Evolutionary conservation across 768 basidiomycete genomes (phyloP).

Genomic region (Boletus barrowsii): DNA sequence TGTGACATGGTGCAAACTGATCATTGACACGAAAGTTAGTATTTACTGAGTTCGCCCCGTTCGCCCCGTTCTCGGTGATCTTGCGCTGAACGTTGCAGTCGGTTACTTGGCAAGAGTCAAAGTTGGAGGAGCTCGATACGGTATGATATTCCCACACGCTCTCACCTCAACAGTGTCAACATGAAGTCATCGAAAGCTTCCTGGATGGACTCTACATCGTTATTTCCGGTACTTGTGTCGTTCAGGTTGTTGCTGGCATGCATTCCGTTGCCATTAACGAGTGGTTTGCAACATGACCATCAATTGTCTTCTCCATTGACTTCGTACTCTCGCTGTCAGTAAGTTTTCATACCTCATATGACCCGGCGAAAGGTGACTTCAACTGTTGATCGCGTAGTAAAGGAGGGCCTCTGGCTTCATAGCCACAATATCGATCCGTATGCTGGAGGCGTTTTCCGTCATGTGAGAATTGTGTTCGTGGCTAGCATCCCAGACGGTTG

Average conservation of each 20-base stretch:
- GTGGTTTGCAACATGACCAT: slow-evolving; percentile 59
- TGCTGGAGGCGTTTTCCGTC: slow-evolving; percentile 79
- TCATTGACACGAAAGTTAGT: no score
- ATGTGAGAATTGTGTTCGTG: slow-evolving; percentile 50
- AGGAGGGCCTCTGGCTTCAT: slow-evolving; percentile 85
- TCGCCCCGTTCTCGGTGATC: no score
- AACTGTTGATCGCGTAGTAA: slow-evolving; percentile 48
- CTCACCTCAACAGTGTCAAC: no score
- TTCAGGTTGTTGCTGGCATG: slow-evolving; percentile 53
- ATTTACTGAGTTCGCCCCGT: no score
- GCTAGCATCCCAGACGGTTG: not conserved
- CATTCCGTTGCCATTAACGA: slow-evolving; percentile 42
- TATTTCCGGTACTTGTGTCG: slow-evolving; percentile 5
- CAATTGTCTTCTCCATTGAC: slow-evolving; percentile 82
- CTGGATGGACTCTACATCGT: slow-evolving; percentile 7
- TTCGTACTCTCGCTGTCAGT: slow-evolving; percentile 72
- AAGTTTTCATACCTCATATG: not conserved
- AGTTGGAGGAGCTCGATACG: no score
- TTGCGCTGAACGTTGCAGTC: no score
- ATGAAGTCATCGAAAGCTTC: not conserved
- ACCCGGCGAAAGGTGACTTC: not conserved
- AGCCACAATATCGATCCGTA: slow-evolving; percentile 82
- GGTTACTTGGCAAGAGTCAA: no score
- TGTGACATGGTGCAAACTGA: no score
- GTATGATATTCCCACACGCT: no score